Percentiles rank a stretch among this genome's conserved stretches.
Evolutionary conservation across 2,329 filamentous ascomycete genomes (phyloP).

Genomic region (Trichoderma oligosporum): DNA sequence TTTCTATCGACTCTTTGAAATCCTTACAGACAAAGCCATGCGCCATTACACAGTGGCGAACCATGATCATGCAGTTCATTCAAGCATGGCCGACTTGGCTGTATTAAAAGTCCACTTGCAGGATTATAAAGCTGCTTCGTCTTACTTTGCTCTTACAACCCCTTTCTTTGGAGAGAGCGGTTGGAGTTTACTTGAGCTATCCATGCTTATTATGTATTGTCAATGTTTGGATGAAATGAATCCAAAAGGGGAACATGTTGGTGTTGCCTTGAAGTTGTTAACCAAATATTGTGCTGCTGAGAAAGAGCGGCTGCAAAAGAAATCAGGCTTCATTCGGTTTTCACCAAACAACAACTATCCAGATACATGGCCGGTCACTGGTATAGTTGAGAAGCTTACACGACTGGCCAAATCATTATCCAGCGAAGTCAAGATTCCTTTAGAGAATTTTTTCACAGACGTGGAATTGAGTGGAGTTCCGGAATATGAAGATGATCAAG

Average conservation of each 20-base stretch:
- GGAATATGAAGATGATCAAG: conserved; percentile 63
- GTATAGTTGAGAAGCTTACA: conserved; percentile 47
- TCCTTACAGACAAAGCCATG: conserved; percentile 78
- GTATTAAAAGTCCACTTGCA: conserved; percentile 73
- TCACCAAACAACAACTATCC: conserved; percentile 21
- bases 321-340: conserved; percentile 25
- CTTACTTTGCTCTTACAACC: conserved; percentile 73
- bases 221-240: conserved; percentile 74
- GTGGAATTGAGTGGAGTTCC: conserved; percentile 66
- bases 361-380: conserved; percentile 42
- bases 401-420: conserved; percentile 42
- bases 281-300: conserved; percentile 60
- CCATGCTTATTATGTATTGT: conserved; percentile 81
- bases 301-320: conserved; percentile 44
- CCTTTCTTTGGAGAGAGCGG: conserved; percentile 73
- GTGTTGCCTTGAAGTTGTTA: conserved; percentile 69
- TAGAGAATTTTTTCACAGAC: conserved; percentile 70
- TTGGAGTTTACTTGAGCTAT: conserved; percentile 77
- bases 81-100: conserved; percentile 78
- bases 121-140: conserved; percentile 69
- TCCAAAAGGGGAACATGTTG: conserved; percentile 74
- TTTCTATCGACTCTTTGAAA: conserved; percentile 66
- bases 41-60: conserved; percentile 78
- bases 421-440: conserved; percentile 61
- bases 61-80: conserved; percentile 71